Conservation (phyloP, 2,329 filamentous ascomycete species). For the Seiridium cupressi region DNA sequence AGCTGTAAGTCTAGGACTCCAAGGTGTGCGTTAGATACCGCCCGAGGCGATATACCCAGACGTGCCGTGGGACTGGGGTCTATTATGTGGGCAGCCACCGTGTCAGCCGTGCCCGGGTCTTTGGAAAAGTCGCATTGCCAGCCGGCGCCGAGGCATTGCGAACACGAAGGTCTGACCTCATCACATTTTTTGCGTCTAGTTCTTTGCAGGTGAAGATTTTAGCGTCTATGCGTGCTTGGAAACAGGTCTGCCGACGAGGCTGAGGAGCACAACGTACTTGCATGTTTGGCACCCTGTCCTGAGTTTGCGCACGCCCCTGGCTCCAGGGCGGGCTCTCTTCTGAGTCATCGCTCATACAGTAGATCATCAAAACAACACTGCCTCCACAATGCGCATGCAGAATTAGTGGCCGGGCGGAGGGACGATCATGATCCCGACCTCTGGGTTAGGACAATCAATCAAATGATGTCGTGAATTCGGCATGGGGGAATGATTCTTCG, state of each 20-base stretch:
- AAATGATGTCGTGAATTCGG: no score
- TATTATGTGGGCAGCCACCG: neutral
- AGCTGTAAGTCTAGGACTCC: neutral
- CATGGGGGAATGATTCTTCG: no score
- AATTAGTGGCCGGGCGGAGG: no score
- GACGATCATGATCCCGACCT: no score
- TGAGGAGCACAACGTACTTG: neutral
- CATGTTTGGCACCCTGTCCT: neutral
- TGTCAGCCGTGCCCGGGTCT: neutral
- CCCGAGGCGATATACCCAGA: neutral
- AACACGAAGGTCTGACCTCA: neutral
- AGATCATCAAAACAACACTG: no score
- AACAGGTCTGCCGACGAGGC: neutral
- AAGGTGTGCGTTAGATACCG: neutral
- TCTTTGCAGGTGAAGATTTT: neutral
- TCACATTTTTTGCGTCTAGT: slow-evolving; percentile 1
- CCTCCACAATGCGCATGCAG: no score
- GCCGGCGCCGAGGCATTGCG: neutral
- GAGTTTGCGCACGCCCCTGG: neutral
- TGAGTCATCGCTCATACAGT: neutral
- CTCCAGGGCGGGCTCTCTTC: neutral
- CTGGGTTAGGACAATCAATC: no score
- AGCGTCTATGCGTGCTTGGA: neutral
- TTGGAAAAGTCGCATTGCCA: neutral
- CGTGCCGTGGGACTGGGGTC: neutral